A percentile compares a stretch with the other conserved stretches of the same genome.
phyloP scores from a whole-genome alignment of 2,329 filamentous ascomycete genomes.

The Aureobasidium uvarum region DNA sequence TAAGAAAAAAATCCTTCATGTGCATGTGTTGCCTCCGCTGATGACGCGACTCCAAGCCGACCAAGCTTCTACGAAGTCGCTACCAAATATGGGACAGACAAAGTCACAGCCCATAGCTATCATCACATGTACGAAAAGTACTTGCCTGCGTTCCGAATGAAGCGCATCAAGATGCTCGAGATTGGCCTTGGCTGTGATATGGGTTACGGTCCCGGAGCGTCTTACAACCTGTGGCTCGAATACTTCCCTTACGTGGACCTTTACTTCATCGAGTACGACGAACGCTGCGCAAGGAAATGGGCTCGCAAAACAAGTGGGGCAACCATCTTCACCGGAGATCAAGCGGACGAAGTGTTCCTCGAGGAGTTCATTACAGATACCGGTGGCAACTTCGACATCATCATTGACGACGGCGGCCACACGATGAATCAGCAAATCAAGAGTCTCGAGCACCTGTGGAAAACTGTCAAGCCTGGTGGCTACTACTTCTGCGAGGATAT shows the following conservation, averaged over 20 bases:
- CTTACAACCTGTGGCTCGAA: constrained; percentile 46
- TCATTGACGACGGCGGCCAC: constrained; percentile 46
- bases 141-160: constrained; percentile 37
- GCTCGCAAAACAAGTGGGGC: constrained; percentile 39
- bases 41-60: background rate
- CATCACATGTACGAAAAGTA: constrained; percentile 47
- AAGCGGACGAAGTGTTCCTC: constrained; percentile 43
- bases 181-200: constrained; percentile 46
- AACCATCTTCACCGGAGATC: constrained; percentile 45
- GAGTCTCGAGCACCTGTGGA: constrained; percentile 41
- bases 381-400: constrained; percentile 43
- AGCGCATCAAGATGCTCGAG: constrained; percentile 44
- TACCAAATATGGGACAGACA: constrained; percentile 43
- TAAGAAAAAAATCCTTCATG: background rate
- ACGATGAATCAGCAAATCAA: constrained; percentile 43
- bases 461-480: constrained; percentile 40
- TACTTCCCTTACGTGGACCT: constrained; percentile 44
- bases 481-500: constrained; percentile 36
- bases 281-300: constrained; percentile 41
- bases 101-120: constrained; percentile 44
- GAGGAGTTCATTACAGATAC: constrained; percentile 38
- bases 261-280: constrained; percentile 47
- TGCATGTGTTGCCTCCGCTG: background rate
- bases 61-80: constrained; percentile 40
- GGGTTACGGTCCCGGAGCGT: constrained; percentile 42